phyloP scores from a whole-genome alignment of 257 asterid species.

The Gentiana macrophylla region DNA sequence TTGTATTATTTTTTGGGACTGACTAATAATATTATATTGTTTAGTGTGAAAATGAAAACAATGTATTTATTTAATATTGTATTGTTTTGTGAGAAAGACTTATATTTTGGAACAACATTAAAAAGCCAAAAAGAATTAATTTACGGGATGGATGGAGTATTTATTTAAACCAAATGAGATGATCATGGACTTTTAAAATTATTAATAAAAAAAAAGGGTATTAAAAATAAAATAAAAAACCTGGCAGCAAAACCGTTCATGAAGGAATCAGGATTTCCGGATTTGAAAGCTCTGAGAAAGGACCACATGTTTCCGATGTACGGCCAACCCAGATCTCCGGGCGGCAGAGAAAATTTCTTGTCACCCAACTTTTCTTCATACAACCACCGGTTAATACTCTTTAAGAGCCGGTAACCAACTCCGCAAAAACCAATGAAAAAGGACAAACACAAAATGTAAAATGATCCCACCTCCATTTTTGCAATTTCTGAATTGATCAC shows the following conservation, averaged over 20 bases:
- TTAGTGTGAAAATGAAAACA: no score
- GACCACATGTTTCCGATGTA: conserved; percentile 87
- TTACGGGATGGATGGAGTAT: no score
- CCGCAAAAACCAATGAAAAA: conserved; percentile 14
- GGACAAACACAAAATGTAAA: conserved; percentile 7
- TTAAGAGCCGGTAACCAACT: conserved; percentile 27
- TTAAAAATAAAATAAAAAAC: conserved; percentile 28
- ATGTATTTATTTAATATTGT: no score
- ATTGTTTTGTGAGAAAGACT: no score
- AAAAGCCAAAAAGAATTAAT: no score
- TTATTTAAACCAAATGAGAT: no score
- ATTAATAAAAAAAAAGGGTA: background rate
- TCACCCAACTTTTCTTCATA: conserved; percentile 47
- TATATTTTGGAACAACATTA: no score
- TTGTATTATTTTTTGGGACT: no score
- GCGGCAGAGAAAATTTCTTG: conserved; percentile 50
- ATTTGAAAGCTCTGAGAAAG: conserved; percentile 78
- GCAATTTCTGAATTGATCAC: no score
- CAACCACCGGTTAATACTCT: conserved; percentile 35
- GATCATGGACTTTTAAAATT: no score
- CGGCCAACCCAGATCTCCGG: conserved; percentile 95
- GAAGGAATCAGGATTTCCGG: conserved; percentile 63
- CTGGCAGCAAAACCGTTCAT: conserved; percentile 38
- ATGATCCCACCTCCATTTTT: conserved; percentile 7
- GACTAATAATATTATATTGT: no score